Evolutionary conservation across 1,139 yeast genomes (phyloP), one percentile per base, ranked within the genome.

Genomic region (Geotrichum histeridarum): DNA sequence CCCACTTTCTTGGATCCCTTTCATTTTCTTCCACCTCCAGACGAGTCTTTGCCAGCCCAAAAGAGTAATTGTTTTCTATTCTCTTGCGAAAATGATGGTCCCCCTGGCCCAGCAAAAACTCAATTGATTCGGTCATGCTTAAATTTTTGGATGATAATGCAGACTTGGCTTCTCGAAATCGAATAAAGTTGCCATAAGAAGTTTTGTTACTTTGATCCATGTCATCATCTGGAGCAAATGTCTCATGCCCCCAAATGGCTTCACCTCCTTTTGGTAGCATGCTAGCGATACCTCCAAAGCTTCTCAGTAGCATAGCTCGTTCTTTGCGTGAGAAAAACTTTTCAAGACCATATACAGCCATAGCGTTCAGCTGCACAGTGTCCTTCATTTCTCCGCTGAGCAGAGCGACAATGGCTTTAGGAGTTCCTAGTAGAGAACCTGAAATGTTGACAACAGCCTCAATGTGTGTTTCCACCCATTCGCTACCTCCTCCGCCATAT

Each of bases 321-420:
- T 93, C 99, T 58, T 81, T 79, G 67, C 96, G 79, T 51, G 95
- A 86, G 69, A 93, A 90, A 72, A 91, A 94, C 71, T 87, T 89
- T 66, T 93, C 99, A 56, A 93, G 77, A 1, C 98, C 99, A 64
- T 89, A 89, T 59, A 91, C 90, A 0, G 99, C 99, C 60, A 93
- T 73, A 1, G 95, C 85, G 68, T 93, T 93, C 67, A 93, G 76
- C 65, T 93, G 96, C 31, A 94, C 95, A 0, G 99, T 93, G 67
- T 93, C 99, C 69, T 84, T 88, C 99, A 94, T 93, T 71, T 93
- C 99, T 30, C 99, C 99, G 17, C 96, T 88, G 18, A 94, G 71
- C 57, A 93, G 74, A 0, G 97, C 97, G 0, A 95, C 90, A 35
- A 90, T 80, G 0, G 96, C 86, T 69, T 93, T 93, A 1, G 99